These are phyloP conservation scores for Suillus decipiens DNA, from an alignment of 768 basidiomycete species.

Conservation along the genomic window DNA sequence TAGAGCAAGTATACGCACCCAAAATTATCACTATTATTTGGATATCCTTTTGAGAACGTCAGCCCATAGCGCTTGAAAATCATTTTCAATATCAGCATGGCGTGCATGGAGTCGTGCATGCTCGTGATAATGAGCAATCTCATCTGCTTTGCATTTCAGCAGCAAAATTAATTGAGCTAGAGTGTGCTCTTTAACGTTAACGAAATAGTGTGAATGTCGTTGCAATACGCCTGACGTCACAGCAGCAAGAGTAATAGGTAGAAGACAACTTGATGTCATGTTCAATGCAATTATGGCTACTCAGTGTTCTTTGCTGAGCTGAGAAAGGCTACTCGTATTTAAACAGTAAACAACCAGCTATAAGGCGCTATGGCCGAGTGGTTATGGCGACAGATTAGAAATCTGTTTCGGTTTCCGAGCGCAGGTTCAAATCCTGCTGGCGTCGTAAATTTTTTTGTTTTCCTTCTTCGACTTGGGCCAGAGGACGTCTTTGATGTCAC, in stretches of 20 bases:
- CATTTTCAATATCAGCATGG: not conserved
- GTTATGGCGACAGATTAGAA: constrained; percentile 81
- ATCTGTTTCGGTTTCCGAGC: constrained; percentile 72
- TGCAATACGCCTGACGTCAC: not conserved
- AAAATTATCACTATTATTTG: constrained; percentile 12
- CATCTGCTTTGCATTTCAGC: not conserved
- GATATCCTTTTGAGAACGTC: not conserved
- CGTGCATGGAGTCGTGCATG: not conserved
- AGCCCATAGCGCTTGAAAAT: not conserved
- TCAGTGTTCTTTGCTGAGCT: too few relatives aligned
- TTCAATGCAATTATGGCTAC: too few relatives aligned
- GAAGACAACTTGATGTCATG: too few relatives aligned
- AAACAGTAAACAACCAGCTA: too few relatives aligned
- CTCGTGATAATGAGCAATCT: not conserved
- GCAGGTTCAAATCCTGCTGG: constrained; percentile 71
- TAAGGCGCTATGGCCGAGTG: constrained; percentile 76
- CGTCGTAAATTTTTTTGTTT: constrained; percentile 39
- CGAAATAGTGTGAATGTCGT: not conserved
- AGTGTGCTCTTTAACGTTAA: not conserved
- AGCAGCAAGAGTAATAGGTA: not conserved
- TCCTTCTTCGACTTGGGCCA: too few relatives aligned
- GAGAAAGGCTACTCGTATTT: too few relatives aligned
- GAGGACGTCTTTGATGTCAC: too few relatives aligned
- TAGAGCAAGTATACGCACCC: constrained; percentile 16
- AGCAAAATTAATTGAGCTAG: not conserved